These are phyloP conservation scores for Neurospora tetraspora DNA, from an alignment of 495 filamentous ascomycete species.

Conservation along the genomic window DNA sequence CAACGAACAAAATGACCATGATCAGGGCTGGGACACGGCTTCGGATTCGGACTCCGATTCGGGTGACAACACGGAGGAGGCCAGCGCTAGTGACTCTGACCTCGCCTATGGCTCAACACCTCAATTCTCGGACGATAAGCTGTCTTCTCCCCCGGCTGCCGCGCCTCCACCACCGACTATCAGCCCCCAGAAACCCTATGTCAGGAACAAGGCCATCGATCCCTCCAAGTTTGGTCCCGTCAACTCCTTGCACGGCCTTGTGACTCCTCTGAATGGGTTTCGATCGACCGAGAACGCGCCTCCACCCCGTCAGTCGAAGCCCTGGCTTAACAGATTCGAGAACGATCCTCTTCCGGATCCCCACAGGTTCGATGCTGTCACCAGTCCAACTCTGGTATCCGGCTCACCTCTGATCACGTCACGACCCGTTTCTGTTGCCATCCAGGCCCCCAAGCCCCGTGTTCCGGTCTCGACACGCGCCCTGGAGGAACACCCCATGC, in stretches of 20 bases:
- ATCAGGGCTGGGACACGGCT: slow-evolving; percentile 37
- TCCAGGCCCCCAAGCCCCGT: slow-evolving; percentile 38
- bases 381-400: slow-evolving; percentile 38
- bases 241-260: slow-evolving; percentile 40
- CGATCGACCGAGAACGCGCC: slow-evolving; percentile 16
- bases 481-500: slow-evolving; percentile 24
- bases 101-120: slow-evolving; percentile 38
- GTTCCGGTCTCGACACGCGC: slow-evolving; percentile 30
- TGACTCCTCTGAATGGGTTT: slow-evolving; percentile 44
- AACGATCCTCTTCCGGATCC: slow-evolving; percentile 37
- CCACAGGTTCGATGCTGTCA: slow-evolving; percentile 44
- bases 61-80: slow-evolving; percentile 13
- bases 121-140: slow-evolving; percentile 17
- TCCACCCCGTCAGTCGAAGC: not conserved
- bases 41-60: slow-evolving; percentile 31
- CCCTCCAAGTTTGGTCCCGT: slow-evolving; percentile 42
- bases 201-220: slow-evolving; percentile 41
- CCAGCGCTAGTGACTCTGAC: slow-evolving; percentile 24
- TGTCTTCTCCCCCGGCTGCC: slow-evolving; percentile 6
- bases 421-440: slow-evolving; percentile 27
- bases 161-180: not conserved
- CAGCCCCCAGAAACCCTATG: slow-evolving; percentile 4
- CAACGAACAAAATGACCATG: slow-evolving; percentile 21
- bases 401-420: slow-evolving; percentile 13
- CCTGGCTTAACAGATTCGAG: not conserved